A percentile compares a stretch with the other conserved stretches of the same genome.
These are phyloP conservation scores for Linum lewisii DNA, from an alignment of 345 rosid genomes.

Conservation along the genomic window DNA sequence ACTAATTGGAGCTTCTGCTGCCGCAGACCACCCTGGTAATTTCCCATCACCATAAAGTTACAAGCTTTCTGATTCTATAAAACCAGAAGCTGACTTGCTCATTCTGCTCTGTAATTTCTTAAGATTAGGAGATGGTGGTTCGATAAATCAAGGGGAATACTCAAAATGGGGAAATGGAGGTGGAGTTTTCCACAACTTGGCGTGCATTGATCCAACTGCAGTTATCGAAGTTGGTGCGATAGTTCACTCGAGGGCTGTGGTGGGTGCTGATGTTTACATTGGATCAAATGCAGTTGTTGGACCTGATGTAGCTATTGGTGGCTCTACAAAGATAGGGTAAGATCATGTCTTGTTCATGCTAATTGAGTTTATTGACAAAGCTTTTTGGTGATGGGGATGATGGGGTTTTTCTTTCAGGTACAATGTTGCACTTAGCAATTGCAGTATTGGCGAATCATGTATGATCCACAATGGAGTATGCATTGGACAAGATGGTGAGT, in stretches of 20 bases:
- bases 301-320: constrained; percentile 46
- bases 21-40: background rate
- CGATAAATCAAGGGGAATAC: constrained; percentile 20
- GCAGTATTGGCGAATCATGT: constrained; percentile 60
- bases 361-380: background rate
- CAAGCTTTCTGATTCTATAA: background rate
- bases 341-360: background rate
- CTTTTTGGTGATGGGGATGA: background rate
- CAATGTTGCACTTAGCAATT: constrained; percentile 54
- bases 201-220: constrained; percentile 45
- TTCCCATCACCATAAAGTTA: background rate
- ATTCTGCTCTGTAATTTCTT: constrained; percentile 2
- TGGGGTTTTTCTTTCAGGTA: constrained; percentile 29
- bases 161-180: constrained; percentile 55
- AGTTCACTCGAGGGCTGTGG: constrained; percentile 40
- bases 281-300: constrained; percentile 71
- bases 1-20: background rate
- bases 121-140: constrained; percentile 29
- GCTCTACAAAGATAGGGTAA: constrained; percentile 52
- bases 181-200: constrained; percentile 51
- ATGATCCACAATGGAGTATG: constrained; percentile 64
- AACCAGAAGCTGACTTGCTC: background rate
- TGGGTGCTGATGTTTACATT: constrained; percentile 47
- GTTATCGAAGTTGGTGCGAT: constrained; percentile 50
- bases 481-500: constrained; percentile 86